Conservation (phyloP, 2,329 filamentous ascomycete species). For the Tetracladium maxilliforme region DNA sequence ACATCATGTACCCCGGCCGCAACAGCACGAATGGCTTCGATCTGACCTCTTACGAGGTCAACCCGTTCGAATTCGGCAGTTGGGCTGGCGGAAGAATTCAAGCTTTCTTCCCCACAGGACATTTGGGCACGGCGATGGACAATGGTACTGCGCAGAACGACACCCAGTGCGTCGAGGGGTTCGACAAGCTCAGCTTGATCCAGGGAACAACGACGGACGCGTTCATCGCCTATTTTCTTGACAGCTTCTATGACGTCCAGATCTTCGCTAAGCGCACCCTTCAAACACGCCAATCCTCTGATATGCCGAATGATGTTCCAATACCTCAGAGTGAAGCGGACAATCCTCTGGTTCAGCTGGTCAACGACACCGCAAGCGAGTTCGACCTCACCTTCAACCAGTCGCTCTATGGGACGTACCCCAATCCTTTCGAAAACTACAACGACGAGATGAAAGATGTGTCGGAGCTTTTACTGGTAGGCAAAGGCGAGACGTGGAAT, state of each 20-base stretch:
- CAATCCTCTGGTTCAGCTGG: too few relatives aligned
- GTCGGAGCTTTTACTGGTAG: slow-evolving; percentile 11
- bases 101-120: slow-evolving; percentile 13
- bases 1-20: slow-evolving; percentile 12
- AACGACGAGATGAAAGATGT: slow-evolving; percentile 11
- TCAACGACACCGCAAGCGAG: slow-evolving; percentile 8
- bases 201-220: slow-evolving; percentile 15
- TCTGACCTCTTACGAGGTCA: slow-evolving; percentile 17
- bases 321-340: too few relatives aligned
- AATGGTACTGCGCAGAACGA: slow-evolving; percentile 11
- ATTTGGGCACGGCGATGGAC: slow-evolving; percentile 13
- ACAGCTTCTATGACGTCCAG: slow-evolving; percentile 11
- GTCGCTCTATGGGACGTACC: slow-evolving; percentile 14
- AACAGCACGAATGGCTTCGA: slow-evolving; percentile 12
- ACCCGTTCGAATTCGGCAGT: slow-evolving; percentile 16
- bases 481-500: too few relatives aligned
- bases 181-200: slow-evolving; percentile 15
- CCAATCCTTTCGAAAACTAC: slow-evolving; percentile 15
- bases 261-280: slow-evolving; percentile 4
- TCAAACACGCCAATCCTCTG: too few relatives aligned
- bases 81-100: slow-evolving; percentile 14
- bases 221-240: slow-evolving; percentile 12
- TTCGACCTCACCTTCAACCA: slow-evolving; percentile 15
- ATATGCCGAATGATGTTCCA: too few relatives aligned
- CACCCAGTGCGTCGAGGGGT: slow-evolving; percentile 12